These are phyloP conservation scores for Umbelopsis sp. DNA, from an alignment of 192 early-diverging fungal species.

Conservation along the genomic window DNA sequence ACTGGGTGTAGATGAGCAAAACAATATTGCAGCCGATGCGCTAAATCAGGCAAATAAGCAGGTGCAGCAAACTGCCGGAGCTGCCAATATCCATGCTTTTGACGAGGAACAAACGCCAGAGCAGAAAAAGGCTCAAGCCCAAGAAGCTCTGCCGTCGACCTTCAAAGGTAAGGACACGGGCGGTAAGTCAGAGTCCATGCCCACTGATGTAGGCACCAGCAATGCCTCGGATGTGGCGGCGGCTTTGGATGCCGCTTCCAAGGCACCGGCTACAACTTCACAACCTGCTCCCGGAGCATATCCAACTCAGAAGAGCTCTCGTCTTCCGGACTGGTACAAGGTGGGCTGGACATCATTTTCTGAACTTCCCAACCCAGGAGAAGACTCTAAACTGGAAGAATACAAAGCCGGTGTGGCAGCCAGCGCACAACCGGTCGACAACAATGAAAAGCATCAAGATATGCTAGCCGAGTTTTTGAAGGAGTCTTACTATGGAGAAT, in stretches of 20 bases:
- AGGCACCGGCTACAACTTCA: neutral
- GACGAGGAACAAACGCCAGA: slow-evolving; percentile 22
- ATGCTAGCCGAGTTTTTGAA: slow-evolving; percentile 35
- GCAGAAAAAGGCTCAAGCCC: slow-evolving; percentile 30
- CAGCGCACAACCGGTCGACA: neutral
- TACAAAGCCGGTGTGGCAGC: neutral
- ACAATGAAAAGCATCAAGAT: slow-evolving; percentile 22
- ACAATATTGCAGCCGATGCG: neutral
- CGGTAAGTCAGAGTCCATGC: slow-evolving; percentile 17
- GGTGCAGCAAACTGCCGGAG: neutral
- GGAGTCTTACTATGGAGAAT: slow-evolving; percentile 46
- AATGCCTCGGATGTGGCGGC: slow-evolving; percentile 22
- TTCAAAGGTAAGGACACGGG: neutral
- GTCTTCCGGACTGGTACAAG: slow-evolving; percentile 34
- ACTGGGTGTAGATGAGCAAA: neutral
- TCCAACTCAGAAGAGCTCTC: neutral
- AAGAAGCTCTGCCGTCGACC: slow-evolving; percentile 14
- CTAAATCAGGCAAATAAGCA: slow-evolving; percentile 3
- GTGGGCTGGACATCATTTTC: slow-evolving; percentile 45
- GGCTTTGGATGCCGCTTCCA: slow-evolving; percentile 9
- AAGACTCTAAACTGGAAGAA: slow-evolving; percentile 17
- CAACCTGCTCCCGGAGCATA: slow-evolving; percentile 26
- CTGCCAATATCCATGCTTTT: slow-evolving; percentile 9
- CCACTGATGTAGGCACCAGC: slow-evolving; percentile 26
- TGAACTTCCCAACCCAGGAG: slow-evolving; percentile 35